phyloP scores from a whole-genome alignment of 2,329 filamentous ascomycete species.

The Davidsoniella neocaledoniae region DNA sequence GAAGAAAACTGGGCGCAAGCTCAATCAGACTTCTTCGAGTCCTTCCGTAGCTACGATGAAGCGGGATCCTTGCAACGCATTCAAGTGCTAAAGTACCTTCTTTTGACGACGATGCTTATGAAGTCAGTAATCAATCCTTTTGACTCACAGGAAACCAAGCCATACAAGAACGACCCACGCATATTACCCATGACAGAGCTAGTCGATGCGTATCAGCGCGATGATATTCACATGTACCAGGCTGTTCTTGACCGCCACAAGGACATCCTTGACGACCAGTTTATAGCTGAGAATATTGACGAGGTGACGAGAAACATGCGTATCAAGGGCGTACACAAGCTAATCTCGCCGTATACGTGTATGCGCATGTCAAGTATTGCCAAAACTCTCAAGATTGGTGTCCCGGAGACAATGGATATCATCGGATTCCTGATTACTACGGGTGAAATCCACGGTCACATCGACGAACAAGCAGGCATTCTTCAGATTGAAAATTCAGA shows the following conservation, averaged over 20 bases:
- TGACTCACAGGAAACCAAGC: slow-evolving; percentile 96
- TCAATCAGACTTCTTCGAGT: slow-evolving; percentile 95
- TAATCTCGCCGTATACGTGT: slow-evolving; percentile 86
- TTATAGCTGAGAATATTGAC: slow-evolving; percentile 98
- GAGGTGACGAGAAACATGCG: slow-evolving; percentile 97
- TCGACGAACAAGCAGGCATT: slow-evolving; percentile 74
- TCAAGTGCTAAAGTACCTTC: slow-evolving; percentile 91
- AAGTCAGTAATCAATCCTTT: slow-evolving; percentile 97
- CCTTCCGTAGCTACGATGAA: slow-evolving; percentile 97
- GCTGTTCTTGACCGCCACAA: slow-evolving; percentile 71
- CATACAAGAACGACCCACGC: slow-evolving; percentile 86
- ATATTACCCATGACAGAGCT: slow-evolving; percentile 96
- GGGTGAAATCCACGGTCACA: slow-evolving; percentile 68
- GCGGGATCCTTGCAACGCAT: slow-evolving; percentile 82
- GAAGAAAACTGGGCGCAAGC: slow-evolving; percentile 99
- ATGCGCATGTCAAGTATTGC: slow-evolving; percentile 83
- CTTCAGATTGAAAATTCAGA: slow-evolving; percentile 62
- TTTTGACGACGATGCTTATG: slow-evolving; percentile 96
- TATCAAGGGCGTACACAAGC: slow-evolving; percentile 82
- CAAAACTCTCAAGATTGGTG: slow-evolving; percentile 68
- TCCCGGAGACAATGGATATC: slow-evolving; percentile 83
- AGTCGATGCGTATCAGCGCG: slow-evolving; percentile 88
- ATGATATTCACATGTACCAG: slow-evolving; percentile 87
- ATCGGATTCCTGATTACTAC: slow-evolving; percentile 88
- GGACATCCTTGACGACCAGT: slow-evolving; percentile 78